Evolutionary conservation across 2,329 filamentous ascomycete species (phyloP), one percentile per base, ranked within the genome.

Genomic region (Balansia obtecta): DNA sequence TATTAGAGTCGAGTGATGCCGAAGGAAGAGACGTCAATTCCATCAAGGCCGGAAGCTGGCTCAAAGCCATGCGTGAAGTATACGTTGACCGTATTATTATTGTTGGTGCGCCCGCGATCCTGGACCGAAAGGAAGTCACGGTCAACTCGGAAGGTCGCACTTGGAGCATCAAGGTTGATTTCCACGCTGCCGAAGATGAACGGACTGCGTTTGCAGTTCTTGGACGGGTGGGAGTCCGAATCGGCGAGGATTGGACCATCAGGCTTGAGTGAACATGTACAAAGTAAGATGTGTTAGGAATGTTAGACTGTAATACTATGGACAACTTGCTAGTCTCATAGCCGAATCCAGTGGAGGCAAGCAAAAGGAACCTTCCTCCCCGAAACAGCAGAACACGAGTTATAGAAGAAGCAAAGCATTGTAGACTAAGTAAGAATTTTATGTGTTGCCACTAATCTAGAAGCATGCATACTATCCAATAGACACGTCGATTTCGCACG

Each of bases 31-130:
- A 72, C 33, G 65, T 64, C 47, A 76, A 76, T 58, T 77, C 77
- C 4, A 78, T 66, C 49, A 65, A 70, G 59, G 52, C 86, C 66
- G 82, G 84, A 39, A 75, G 77, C 34, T 97, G 89, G 73, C 68
- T 90, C 54, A 86, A 91, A 74, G 74, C 70, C 6, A 94, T 96
- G 85, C 75, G 77, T 32, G 74, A 78, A 43, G 88, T 97, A 3
- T 71, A 76, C 8, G 81, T 97, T 1, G 89, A 95, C 71, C 89
- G 85, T 69, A 77, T 97, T 50, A 74, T 97, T 45, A 60, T 98
- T 46, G 81, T 97, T 18, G 88, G 87, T 43, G 88, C 87, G 2
- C 86, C 88, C 1, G 71, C 75, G 34, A 68, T 71, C 18, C 95
- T 89, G 90, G 71, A 69, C 46, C 84, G 80, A 70, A 73, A 68